Percentiles rank a stretch among this genome's conserved stretches.
phyloP scores from a whole-genome alignment of 345 rosid species.

The Corchorus capsularis region DNA sequence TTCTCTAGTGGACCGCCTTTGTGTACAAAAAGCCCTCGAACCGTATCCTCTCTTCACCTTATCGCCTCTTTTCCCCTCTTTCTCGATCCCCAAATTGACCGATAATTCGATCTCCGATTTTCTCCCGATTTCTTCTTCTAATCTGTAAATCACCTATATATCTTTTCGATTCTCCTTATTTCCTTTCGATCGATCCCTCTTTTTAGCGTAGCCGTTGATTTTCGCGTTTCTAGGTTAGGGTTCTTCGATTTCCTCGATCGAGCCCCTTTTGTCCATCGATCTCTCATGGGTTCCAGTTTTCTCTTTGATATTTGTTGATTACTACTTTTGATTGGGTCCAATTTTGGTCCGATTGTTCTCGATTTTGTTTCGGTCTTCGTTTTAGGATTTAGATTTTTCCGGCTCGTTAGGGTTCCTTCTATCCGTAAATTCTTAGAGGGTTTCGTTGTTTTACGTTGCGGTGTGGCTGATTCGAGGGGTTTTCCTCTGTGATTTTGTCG shows the following conservation, averaged over 20 bases:
- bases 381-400: neutral
- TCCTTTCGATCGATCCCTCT: constrained; percentile 22
- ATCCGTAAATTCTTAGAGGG: constrained; percentile 2
- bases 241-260: constrained; percentile 17
- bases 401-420: neutral
- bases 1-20: neutral
- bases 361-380: neutral
- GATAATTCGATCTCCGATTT: neutral
- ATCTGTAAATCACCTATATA: neutral
- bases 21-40: constrained; percentile 1
- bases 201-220: neutral
- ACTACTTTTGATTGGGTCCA: neutral
- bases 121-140: neutral
- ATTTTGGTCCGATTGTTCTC: neutral
- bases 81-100: constrained; percentile 8
- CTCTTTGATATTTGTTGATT: neutral
- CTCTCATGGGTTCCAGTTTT: neutral
- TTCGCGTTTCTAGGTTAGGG: constrained; percentile 43
- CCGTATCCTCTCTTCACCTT: neutral
- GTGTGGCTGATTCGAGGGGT: neutral
- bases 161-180: constrained; percentile 14
- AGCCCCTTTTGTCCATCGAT: constrained; percentile 19
- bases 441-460: neutral
- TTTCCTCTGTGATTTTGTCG: neutral
- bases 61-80: neutral